Evolutionary conservation across 192 early-diverging fungal species (phyloP).

Genomic region (Pecoramyces ruminantium): DNA sequence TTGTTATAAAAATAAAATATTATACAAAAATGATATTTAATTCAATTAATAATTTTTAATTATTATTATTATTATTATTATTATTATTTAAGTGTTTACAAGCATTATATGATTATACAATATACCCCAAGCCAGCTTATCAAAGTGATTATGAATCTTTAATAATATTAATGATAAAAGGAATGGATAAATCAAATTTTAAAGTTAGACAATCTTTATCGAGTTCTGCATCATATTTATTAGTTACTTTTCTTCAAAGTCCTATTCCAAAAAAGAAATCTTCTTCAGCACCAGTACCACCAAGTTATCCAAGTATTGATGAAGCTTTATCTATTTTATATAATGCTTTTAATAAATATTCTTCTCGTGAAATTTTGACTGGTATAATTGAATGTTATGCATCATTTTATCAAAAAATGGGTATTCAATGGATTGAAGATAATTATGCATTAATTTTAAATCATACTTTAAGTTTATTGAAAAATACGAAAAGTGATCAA

Average conservation of each 20-base stretch:
- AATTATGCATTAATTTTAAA: constrained; percentile 54
- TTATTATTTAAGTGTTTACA: not conserved
- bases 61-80: not conserved
- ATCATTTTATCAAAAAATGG: constrained; percentile 48
- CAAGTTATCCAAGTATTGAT: constrained; percentile 18
- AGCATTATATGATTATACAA: not conserved
- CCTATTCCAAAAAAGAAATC: constrained; percentile 1
- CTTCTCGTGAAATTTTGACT: constrained; percentile 45
- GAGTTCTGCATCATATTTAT: not conserved
- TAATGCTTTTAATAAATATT: constrained; percentile 32
- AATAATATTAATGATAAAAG: not conserved
- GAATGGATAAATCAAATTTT: not conserved
- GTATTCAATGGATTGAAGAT: constrained; percentile 45
- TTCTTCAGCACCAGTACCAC: constrained; percentile 7
- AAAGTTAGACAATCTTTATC: not conserved
- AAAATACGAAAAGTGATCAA: constrained; percentile 21
- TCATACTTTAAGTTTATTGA: constrained; percentile 43
- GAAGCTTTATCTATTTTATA: constrained; percentile 57
- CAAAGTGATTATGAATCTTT: not conserved
- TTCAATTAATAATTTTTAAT: no score
- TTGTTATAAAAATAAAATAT: no score
- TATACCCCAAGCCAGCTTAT: not conserved
- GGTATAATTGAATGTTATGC: constrained; percentile 71
- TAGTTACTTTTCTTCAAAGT: constrained; percentile 1
- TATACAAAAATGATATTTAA: no score